Evolutionary conservation across 139 green algal genomes (phyloP).

Genomic region (Deuterostichococcus epilithicus): DNA sequence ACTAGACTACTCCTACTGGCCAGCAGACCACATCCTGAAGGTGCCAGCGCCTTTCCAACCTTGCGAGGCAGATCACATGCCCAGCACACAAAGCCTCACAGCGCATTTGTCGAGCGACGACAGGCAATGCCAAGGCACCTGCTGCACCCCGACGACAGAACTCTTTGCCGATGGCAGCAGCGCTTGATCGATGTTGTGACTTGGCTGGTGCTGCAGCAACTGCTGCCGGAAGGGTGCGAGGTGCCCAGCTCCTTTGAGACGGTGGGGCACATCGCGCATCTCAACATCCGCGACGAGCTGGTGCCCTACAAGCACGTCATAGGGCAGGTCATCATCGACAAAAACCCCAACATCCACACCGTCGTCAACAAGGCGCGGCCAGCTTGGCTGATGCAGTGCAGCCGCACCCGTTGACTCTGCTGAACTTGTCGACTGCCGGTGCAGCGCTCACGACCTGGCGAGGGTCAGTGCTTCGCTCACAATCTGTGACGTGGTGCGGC

Average conservation of each 20-base stretch:
- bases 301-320: conserved; percentile 80
- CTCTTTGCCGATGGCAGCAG: not conserved
- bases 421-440: not conserved
- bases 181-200: not conserved
- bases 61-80: not conserved
- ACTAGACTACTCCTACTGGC: conserved; percentile 63
- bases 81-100: not conserved
- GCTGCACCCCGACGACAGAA: not conserved
- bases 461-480: not conserved
- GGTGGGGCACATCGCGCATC: conserved; percentile 93
- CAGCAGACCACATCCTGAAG: conserved; percentile 37
- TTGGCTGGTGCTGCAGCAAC: conserved; percentile 37
- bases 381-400: not conserved
- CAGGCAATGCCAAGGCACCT: conserved; percentile 4
- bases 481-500: too few relatives aligned
- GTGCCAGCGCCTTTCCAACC: not conserved
- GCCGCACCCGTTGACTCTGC: not conserved
- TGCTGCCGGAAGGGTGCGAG: conserved; percentile 78
- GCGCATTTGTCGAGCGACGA: not conserved
- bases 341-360: conserved; percentile 85
- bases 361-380: conserved; percentile 95
- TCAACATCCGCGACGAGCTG: conserved; percentile 89
- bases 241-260: conserved; percentile 89
- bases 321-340: conserved; percentile 87
- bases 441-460: not conserved